phyloP scores from a whole-genome alignment of 805 yeast species.

The Metschnikowia proteae region DNA sequence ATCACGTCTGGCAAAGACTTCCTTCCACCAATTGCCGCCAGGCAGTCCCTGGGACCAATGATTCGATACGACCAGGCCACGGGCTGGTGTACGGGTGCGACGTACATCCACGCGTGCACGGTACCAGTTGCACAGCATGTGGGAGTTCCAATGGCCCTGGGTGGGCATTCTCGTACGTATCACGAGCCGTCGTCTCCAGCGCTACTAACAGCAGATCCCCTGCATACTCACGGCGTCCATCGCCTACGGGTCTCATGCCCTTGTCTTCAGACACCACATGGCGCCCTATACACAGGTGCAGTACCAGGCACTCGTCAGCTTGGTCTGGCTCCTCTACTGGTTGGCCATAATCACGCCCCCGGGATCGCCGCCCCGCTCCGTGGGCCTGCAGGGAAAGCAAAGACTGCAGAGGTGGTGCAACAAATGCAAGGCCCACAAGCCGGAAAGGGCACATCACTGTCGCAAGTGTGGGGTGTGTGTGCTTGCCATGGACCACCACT shows the following conservation, averaged over 20 bases:
- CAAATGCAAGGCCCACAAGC: constrained; percentile 71
- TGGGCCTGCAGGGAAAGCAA: not conserved
- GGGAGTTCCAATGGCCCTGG: constrained; percentile 20
- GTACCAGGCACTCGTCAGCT: constrained; percentile 45
- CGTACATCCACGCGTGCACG: not conserved
- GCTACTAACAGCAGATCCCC: constrained; percentile 52
- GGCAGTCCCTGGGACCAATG: too few relatives aligned
- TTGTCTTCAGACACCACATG: constrained; percentile 48
- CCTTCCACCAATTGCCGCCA: too few relatives aligned
- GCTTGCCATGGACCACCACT: constrained; percentile 89
- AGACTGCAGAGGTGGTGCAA: constrained; percentile 57
- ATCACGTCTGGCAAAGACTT: too few relatives aligned
- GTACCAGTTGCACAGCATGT: constrained; percentile 6
- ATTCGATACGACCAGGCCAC: too few relatives aligned
- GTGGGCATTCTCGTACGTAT: constrained; percentile 18
- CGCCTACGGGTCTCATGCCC: constrained; percentile 61
- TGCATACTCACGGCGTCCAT: constrained; percentile 49
- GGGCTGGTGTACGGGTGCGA: not conserved
- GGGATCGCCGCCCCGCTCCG: constrained; percentile 36
- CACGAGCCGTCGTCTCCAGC: not conserved
- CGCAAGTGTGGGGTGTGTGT: constrained; percentile 71
- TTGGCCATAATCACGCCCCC: constrained; percentile 66
- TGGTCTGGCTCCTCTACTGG: constrained; percentile 72
- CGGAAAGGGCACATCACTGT: constrained; percentile 85
- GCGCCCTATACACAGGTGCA: constrained; percentile 36